Conservation (phyloP, 2,329 filamentous ascomycete genomes). For the Cladorrhinum sp. region DNA sequence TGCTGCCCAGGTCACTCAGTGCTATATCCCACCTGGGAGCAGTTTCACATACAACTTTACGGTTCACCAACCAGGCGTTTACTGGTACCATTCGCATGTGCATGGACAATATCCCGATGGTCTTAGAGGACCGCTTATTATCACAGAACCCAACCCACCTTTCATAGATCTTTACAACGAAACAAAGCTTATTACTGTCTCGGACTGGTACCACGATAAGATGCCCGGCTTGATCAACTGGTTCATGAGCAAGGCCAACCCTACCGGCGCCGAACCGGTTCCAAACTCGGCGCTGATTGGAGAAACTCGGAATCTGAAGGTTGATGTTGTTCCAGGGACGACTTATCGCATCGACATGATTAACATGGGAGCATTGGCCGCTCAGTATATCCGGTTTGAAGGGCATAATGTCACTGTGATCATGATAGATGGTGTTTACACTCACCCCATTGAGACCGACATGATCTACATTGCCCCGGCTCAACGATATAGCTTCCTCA, state of each 20-base stretch:
- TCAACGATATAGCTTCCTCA: conserved; percentile 61
- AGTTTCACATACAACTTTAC: conserved; percentile 69
- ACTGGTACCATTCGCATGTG: conserved; percentile 75
- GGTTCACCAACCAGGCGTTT: conserved; percentile 66
- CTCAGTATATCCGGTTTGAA: conserved; percentile 65
- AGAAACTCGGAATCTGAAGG: conserved; percentile 59
- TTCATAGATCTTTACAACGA: conserved; percentile 58
- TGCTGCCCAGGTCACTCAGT: conserved; percentile 63
- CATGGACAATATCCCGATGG: conserved; percentile 69
- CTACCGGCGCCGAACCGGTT: conserved; percentile 61
- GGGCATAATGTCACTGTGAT: conserved; percentile 66
- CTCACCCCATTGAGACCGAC: conserved; percentile 55
- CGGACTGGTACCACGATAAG: conserved; percentile 68
- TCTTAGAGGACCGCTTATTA: conserved; percentile 60
- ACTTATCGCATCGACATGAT: conserved; percentile 72
- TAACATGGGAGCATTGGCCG: conserved; percentile 70
- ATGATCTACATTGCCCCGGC: conserved; percentile 66
- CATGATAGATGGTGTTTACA: conserved; percentile 71
- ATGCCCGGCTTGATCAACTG: conserved; percentile 45
- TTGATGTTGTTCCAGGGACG: conserved; percentile 62
- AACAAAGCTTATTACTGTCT: conserved; percentile 62
- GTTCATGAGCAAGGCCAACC: conserved; percentile 55
- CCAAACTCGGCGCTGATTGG: conserved; percentile 69
- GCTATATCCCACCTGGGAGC: conserved; percentile 60
- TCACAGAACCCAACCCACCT: conserved; percentile 61